These are phyloP conservation scores for Warburgia ugandensis DNA, from an alignment of 164 flowering plant species.

Conservation along the genomic window DNA sequence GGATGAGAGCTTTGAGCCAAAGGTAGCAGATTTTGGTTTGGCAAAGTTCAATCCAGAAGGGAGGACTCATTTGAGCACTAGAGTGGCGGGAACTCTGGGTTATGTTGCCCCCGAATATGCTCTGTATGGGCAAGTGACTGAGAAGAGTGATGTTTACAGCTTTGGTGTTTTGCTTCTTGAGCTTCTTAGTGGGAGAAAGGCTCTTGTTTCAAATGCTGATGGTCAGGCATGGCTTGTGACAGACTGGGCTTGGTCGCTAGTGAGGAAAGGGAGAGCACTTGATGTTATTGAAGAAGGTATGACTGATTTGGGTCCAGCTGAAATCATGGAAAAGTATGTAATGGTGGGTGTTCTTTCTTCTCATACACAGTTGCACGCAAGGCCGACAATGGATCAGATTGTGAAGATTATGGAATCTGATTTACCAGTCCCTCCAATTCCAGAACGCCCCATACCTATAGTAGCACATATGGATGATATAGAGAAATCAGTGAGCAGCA, in stretches of 20 bases:
- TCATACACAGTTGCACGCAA: constrained; percentile 70
- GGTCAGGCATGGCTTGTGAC: constrained; percentile 40
- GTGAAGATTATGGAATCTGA: constrained; percentile 77
- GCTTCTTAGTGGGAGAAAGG: constrained; percentile 79
- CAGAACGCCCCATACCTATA: constrained; percentile 62
- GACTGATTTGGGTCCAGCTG: constrained; percentile 49
- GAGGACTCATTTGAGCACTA: constrained; percentile 75
- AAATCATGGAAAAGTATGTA: constrained; percentile 60
- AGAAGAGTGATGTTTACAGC: constrained; percentile 79
- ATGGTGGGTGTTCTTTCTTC: constrained; percentile 64
- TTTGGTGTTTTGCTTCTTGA: constrained; percentile 85
- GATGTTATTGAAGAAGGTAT: constrained; percentile 78
- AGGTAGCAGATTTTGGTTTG: constrained; percentile 80
- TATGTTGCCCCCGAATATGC: constrained; percentile 97
- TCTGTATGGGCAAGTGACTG: constrained; percentile 76
- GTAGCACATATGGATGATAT: constrained; percentile 46
- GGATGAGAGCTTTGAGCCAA: constrained; percentile 70
- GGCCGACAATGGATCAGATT: constrained; percentile 92
- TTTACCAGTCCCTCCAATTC: constrained; percentile 52
- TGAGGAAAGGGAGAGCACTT: constrained; percentile 40
- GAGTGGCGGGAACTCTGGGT: constrained; percentile 94
- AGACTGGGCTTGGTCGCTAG: constrained; percentile 87
- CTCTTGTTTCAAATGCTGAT: constrained; percentile 28
- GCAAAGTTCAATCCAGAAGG: constrained; percentile 83
- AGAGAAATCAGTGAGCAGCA: constrained; percentile 53